These are phyloP conservation scores for Porogramme epimiltina DNA, from an alignment of 1,284 basidiomycete species.

Conservation along the genomic window DNA sequence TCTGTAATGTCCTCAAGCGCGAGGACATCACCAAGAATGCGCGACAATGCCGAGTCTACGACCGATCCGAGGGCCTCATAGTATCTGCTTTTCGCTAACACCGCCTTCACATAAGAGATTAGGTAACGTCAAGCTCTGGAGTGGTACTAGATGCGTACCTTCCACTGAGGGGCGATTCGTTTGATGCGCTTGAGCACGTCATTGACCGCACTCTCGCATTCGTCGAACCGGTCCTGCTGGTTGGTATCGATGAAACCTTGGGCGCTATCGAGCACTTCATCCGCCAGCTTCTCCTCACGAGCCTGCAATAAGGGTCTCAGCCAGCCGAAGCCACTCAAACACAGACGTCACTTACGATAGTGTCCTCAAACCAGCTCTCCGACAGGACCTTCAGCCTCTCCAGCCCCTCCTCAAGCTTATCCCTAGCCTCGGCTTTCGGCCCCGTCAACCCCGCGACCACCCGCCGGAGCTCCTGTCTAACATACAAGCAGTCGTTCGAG, in stretches of 20 bases:
- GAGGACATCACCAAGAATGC: constrained; percentile 77
- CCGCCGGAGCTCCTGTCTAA: constrained; percentile 52
- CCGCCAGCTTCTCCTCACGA: constrained; percentile 44
- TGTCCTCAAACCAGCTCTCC: constrained; percentile 69
- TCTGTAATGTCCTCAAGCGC: constrained; percentile 90
- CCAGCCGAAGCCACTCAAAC: not conserved
- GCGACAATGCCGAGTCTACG: constrained; percentile 70
- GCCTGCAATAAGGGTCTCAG: constrained; percentile 33
- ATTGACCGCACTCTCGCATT: constrained; percentile 75
- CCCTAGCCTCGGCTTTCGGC: constrained; percentile 37
- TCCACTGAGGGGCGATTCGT: constrained; percentile 67
- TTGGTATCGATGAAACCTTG: constrained; percentile 74
- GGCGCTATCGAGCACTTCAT: constrained; percentile 58
- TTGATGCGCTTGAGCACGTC: constrained; percentile 71
- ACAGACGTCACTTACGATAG: constrained; percentile 51
- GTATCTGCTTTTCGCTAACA: constrained; percentile 67
- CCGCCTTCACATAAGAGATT: constrained; percentile 37
- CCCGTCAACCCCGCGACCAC: constrained; percentile 32
- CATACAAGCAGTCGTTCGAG: constrained; percentile 84
- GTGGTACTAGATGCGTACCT: constrained; percentile 48
- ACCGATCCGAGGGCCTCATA: constrained; percentile 74
- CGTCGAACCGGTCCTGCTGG: constrained; percentile 77
- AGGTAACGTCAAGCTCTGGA: not conserved
- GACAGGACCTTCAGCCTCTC: constrained; percentile 53
- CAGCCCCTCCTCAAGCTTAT: constrained; percentile 51